phyloP scores from a whole-genome alignment of 495 filamentous ascomycete genomes.

The Neurospora sp. region DNA sequence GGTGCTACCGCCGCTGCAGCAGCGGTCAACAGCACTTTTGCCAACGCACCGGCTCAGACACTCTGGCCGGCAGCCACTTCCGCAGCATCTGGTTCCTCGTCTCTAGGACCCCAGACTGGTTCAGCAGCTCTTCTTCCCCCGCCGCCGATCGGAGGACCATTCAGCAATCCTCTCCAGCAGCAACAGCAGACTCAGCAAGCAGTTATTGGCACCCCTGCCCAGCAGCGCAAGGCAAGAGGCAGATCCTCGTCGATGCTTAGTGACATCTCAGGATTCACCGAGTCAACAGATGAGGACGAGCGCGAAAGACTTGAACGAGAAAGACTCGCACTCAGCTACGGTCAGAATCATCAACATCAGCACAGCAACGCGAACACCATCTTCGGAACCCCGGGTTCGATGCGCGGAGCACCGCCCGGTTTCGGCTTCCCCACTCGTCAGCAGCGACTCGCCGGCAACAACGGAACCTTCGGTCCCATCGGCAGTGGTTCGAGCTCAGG shows the following conservation, averaged over 20 bases:
- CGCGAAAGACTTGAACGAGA: conserved; percentile 3
- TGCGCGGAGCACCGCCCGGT: conserved; percentile 21
- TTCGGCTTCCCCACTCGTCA: conserved; percentile 7
- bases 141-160: conserved; percentile 9
- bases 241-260: conserved; percentile 61
- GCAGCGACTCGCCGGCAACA: conserved; percentile 1
- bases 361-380: not conserved
- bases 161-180: conserved; percentile 13
- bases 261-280: conserved; percentile 55
- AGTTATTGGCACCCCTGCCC: conserved; percentile 13
- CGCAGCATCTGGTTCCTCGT: conserved; percentile 7
- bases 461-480: not conserved
- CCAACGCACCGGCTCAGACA: conserved; percentile 5
- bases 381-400: conserved; percentile 5
- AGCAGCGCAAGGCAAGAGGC: conserved; percentile 33
- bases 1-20: conserved; percentile 2
- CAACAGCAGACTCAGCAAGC: not conserved
- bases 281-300: conserved; percentile 38
- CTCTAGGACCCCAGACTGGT: not conserved
- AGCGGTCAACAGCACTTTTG: not conserved
- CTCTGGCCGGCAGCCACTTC: conserved; percentile 21
- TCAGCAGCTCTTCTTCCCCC: conserved; percentile 10
- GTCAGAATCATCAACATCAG: conserved; percentile 1
- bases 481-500: not conserved
- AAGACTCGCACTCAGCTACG: not conserved